Base-by-base conservation (phyloP, 2,329 filamentous ascomycete genomes). In the Arthrobotrys conoides region DNA sequence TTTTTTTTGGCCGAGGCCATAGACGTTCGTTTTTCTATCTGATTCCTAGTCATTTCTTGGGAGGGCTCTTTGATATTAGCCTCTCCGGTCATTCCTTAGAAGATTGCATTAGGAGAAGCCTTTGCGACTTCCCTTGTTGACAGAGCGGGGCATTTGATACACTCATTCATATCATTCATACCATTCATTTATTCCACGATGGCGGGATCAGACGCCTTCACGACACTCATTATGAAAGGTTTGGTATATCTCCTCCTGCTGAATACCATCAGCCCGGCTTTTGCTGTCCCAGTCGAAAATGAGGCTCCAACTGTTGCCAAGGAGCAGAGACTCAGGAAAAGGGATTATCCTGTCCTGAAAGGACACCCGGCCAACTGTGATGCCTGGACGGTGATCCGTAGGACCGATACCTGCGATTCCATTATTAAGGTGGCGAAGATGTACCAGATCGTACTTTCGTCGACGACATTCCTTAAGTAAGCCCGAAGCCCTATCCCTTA, bases 171-270 rank as follows among this genome's bases (percentile, higher is more conserved):
- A 5, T 36, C 33, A 36, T 49, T 41, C 22, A 44, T 57, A 38
- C 18, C 22, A 55, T 57, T 66, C 70, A 73, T 41, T 41, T 5
- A 41, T 61, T 67, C 53, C n/a, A 67, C 57, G 49, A 61, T 73
- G 70, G 49, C 44, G 61, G 49, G 51, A 36, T 44, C 61, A 33
- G 24, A 57, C 30, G 70, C 49, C 53, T 33, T 38, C 44, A 61
- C 49, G 41, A 73, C 70, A 41, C 48, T 61, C 70, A 6, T 73
- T 73, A 38, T 73, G 18, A 73, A 44, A n/a, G 49, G 70, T 16
- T 20, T 66, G n/a, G 18, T 67, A 6, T 67, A 55, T 41, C 51
- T 73, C 2, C 63, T 73, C 12, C 46, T 61, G 5, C 41, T 73
- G 24, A 73, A 73, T 44, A 53, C 46, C 2, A 49, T 46, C 5